These are phyloP conservation scores for Ophiostoma perfectum DNA, from an alignment of 2,329 filamentous ascomycete genomes.

Conservation along the genomic window DNA sequence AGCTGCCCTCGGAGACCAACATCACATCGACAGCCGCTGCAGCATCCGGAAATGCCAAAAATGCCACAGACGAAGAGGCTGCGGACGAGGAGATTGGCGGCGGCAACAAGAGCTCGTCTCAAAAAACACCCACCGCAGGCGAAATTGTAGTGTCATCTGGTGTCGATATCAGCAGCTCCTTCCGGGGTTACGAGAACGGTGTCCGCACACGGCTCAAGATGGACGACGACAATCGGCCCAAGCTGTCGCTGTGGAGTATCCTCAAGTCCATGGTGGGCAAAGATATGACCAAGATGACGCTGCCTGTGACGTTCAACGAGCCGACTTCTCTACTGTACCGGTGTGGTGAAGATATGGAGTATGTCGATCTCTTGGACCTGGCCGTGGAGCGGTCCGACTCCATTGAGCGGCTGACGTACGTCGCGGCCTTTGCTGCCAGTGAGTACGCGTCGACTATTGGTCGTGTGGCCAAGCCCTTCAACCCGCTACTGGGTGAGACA, in stretches of 20 bases:
- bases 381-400: slow-evolving; percentile 82
- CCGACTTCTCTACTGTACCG: slow-evolving; percentile 92
- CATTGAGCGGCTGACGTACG: slow-evolving; percentile 86
- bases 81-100: slow-evolving; percentile 39
- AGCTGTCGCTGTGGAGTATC: slow-evolving; percentile 92
- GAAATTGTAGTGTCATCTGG: slow-evolving; percentile 42
- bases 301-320: slow-evolving; percentile 97
- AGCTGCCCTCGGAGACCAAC: slow-evolving; percentile 46
- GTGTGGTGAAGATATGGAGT: slow-evolving; percentile 97
- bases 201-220: slow-evolving; percentile 74
- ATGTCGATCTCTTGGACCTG: slow-evolving; percentile 82
- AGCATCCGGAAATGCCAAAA: not conserved
- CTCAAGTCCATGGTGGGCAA: slow-evolving; percentile 99
- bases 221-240: slow-evolving; percentile 87
- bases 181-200: slow-evolving; percentile 86
- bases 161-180: slow-evolving; percentile 68
- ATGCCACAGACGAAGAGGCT: slow-evolving; percentile 20
- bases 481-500: slow-evolving; percentile 90
- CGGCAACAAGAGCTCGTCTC: not conserved
- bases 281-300: slow-evolving; percentile 99
- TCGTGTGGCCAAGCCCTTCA: slow-evolving; percentile 96
- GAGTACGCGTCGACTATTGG: slow-evolving; percentile 97
- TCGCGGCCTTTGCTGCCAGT: slow-evolving; percentile 90
- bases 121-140: not conserved
- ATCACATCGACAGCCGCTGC: not conserved